These are phyloP conservation scores for Nigrospora oryzae DNA, from an alignment of 2,329 filamentous ascomycete genomes.

Conservation along the genomic window DNA sequence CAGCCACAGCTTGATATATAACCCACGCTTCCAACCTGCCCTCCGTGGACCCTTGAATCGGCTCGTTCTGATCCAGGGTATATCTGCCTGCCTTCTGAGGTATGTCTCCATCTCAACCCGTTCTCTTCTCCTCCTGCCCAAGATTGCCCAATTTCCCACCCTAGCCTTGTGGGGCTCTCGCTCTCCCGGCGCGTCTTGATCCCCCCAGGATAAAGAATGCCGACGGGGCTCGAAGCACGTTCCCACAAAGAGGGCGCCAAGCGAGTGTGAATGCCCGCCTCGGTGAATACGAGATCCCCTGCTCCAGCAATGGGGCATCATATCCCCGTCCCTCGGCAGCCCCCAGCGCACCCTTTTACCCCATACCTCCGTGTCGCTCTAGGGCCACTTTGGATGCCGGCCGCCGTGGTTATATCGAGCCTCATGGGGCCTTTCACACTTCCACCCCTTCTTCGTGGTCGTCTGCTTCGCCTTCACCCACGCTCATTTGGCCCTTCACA, in stretches of 20 bases:
- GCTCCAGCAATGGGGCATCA: neutral
- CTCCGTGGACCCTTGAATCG: neutral
- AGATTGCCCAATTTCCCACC: neutral
- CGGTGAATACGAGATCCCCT: neutral
- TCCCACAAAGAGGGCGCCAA: neutral
- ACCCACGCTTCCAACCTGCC: neutral
- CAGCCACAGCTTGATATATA: neutral
- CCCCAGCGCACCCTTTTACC: neutral
- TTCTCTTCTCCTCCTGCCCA: neutral
- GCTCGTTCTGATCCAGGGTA: neutral
- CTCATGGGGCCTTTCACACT: too few relatives aligned
- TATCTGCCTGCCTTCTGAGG: neutral
- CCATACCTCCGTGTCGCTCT: neutral
- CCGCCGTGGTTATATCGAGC: too few relatives aligned
- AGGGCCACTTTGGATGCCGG: too few relatives aligned
- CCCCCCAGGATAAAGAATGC: too few relatives aligned
- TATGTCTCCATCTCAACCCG: neutral
- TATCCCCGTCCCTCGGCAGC: neutral
- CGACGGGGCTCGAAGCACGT: neutral
- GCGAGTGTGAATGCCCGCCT: too few relatives aligned
- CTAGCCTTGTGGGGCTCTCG: neutral
- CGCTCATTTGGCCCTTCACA: neutral
- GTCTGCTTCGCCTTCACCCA: neutral
- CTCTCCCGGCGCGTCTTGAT: neutral
- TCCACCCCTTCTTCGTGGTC: too few relatives aligned